A percentile compares a stretch with the other conserved stretches of the same genome.
phyloP scores from a whole-genome alignment of 352 stramenopile species.

The Hyaloperonospora brassicae region DNA sequence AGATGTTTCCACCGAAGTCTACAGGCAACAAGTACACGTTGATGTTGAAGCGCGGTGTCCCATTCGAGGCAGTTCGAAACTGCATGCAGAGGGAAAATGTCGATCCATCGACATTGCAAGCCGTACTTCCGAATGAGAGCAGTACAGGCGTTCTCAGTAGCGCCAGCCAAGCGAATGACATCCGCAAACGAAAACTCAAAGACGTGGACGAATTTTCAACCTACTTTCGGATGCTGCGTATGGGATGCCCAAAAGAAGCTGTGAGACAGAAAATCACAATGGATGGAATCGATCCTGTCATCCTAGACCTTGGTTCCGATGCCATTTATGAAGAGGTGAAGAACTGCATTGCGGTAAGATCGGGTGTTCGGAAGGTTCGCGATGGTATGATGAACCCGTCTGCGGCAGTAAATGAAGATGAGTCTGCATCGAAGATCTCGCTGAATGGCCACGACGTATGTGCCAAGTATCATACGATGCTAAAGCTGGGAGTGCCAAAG shows the following conservation, averaged over 20 bases:
- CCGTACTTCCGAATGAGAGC: slow-evolving; percentile 5
- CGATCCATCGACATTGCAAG: slow-evolving; percentile 34
- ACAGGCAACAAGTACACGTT: slow-evolving; percentile 40
- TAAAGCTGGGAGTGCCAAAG: slow-evolving; percentile 84
- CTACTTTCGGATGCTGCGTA: slow-evolving; percentile 93
- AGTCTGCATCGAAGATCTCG: slow-evolving; percentile 10
- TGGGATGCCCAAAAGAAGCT: slow-evolving; percentile 84
- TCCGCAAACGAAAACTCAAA: slow-evolving; percentile 31
- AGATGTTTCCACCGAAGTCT: slow-evolving; percentile 3
- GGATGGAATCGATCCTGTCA: slow-evolving; percentile 78
- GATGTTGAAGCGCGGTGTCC: slow-evolving; percentile 64
- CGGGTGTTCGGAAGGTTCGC: slow-evolving; percentile 32
- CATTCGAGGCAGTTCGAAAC: slow-evolving; percentile 63
- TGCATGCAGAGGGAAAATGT: slow-evolving; percentile 62
- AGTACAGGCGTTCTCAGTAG: not conserved
- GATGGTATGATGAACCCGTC: slow-evolving; percentile 52
- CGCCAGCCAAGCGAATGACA: not conserved
- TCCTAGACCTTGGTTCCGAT: slow-evolving; percentile 54
- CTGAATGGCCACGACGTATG: slow-evolving; percentile 60
- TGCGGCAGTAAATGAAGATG: slow-evolving; percentile 5
- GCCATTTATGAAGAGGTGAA: slow-evolving; percentile 60
- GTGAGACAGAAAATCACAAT: slow-evolving; percentile 88
- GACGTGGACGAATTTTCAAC: slow-evolving; percentile 62
- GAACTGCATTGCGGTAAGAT: slow-evolving; percentile 29
- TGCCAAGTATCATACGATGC: slow-evolving; percentile 92